Base-by-base conservation (phyloP, 2,329 filamentous ascomycete species). In the Fusarium goolgardi region DNA sequence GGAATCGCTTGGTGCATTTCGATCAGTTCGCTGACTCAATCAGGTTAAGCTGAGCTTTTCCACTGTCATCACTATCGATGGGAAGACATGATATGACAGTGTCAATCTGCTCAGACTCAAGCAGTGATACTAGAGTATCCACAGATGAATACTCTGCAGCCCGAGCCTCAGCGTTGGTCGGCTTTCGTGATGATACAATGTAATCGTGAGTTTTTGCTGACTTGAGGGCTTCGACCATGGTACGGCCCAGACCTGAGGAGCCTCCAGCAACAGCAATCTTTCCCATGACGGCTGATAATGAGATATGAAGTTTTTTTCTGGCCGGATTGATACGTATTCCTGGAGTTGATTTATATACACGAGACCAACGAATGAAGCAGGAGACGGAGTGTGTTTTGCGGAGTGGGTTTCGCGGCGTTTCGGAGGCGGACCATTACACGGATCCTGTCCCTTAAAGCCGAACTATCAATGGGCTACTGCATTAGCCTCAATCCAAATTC, bases 21-120 rank as follows among this genome's bases (percentile, higher is more conserved):
- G 50, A 58, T 2, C 18, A 3, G 1, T 34, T 25, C 7, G 55
- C 50, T 0, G 40, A 50, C 9, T 45, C 32, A 2, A 58, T 55
- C 20, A 58, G 55, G 12, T 58, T 45, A 13, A 58, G 18, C 16
- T 55, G 50, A 10, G 50, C 55, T 39, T 45, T 25, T 10, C 55
- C 55, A 9, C 55, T 55, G 3, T 58, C 55, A 11, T 55, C 55
- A 1, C 12, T 23, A 3, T 55, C 23, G 5, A 55, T 55, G 25
- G 55, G 43, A 7, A 41, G 23, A 20, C 32, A 15, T 5, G 55
- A 55, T 39, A 58, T 45, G 2, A 45, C n/a, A 5, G 32, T 45
- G 5, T 37, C 25, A 2, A 55, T 10, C 5, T 45, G 10, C 10
- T 58, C 55, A 9, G 13, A 25, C 7, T 55, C 40, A 1, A 58